Evolutionary conservation across 805 yeast genomes (phyloP).

Genomic region (Debaryomyces maramus): DNA sequence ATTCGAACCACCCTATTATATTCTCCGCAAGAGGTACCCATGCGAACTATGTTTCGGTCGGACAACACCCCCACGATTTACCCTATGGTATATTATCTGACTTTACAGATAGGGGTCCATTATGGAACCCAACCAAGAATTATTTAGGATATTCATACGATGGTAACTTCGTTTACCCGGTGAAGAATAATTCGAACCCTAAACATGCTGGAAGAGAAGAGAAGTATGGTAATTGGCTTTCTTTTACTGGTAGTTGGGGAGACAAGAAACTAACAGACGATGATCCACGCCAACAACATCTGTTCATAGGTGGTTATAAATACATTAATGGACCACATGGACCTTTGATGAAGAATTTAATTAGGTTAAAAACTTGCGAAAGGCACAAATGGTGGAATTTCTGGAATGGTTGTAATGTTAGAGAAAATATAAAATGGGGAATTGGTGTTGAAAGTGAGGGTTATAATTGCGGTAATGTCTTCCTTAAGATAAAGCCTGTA

Average conservation of each 20-base stretch:
- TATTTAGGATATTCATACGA: slow-evolving; percentile 79
- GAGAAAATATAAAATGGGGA: slow-evolving; percentile 75
- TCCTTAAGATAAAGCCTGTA: slow-evolving; percentile 52
- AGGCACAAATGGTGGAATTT: slow-evolving; percentile 91
- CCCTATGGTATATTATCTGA: slow-evolving; percentile 90
- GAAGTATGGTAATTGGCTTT: slow-evolving; percentile 72
- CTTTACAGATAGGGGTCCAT: slow-evolving; percentile 91
- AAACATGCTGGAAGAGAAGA: slow-evolving; percentile 53
- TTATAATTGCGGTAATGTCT: slow-evolving; percentile 71
- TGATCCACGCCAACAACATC: slow-evolving; percentile 83
- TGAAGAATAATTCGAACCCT: slow-evolving; percentile 39
- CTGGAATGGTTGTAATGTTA: slow-evolving; percentile 76
- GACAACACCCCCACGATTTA: slow-evolving; percentile 92
- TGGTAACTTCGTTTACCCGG: slow-evolving; percentile 51
- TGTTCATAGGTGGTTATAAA: slow-evolving; percentile 80
- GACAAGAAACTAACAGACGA: slow-evolving; percentile 62
- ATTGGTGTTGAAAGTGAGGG: slow-evolving; percentile 88
- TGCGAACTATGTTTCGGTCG: slow-evolving; percentile 94
- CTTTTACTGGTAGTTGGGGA: slow-evolving; percentile 87
- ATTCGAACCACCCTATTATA: slow-evolving; percentile 61
- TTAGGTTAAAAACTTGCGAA: slow-evolving; percentile 74
- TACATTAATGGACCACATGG: slow-evolving; percentile 94
- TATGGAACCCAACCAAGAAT: slow-evolving; percentile 91
- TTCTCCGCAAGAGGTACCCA: slow-evolving; percentile 96
- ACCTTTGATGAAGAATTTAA: slow-evolving; percentile 76